A percentile compares a stretch with the other conserved stretches of the same genome.
Conservation (phyloP, 108 stramenopile species). For the Tribonema minus region DNA sequence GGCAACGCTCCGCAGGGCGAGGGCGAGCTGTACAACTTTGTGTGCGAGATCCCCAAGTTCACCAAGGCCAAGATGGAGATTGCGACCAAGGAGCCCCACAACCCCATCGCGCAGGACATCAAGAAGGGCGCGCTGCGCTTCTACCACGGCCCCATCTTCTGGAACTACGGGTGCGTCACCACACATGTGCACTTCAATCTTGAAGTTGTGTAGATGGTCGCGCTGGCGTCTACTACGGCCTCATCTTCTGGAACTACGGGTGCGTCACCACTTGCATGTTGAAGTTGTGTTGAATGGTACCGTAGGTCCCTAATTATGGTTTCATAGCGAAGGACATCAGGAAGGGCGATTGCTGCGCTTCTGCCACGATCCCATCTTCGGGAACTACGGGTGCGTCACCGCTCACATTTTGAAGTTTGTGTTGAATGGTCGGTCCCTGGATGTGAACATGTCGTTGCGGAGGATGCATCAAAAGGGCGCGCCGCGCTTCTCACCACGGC, state of each 20-base stretch:
- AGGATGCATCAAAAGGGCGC: too few species aligned
- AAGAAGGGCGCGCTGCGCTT: slow-evolving; percentile 93
- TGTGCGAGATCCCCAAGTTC: slow-evolving; percentile 95
- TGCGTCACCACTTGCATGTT: too few species aligned
- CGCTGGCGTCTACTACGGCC: too few species aligned
- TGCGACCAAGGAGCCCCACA: slow-evolving; percentile 87
- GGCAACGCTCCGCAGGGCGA: neutral
- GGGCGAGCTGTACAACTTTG: slow-evolving; percentile 65
- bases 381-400: slow-evolving; percentile 93
- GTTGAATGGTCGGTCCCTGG: too few species aligned
- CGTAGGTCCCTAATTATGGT: too few species aligned
- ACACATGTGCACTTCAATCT: too few species aligned
- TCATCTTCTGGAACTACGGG: slow-evolving; percentile 99
- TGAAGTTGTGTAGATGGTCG: too few species aligned
- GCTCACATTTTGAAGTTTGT: too few species aligned
- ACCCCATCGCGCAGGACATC: slow-evolving; percentile 93
- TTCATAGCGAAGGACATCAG: slow-evolving; percentile 92
- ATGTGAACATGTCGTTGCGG: too few species aligned
- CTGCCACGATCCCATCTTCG: slow-evolving; percentile 93
- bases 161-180: slow-evolving; percentile 93
- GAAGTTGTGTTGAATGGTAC: too few species aligned
- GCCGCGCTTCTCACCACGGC: too few species aligned
- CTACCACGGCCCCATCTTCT: slow-evolving; percentile 94
- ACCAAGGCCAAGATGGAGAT: slow-evolving; percentile 99
- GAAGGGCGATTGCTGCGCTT: slow-evolving; percentile 88